Evolutionary conservation across 257 asterid species (phyloP).

Genomic region (Solanum tacnaense): DNA sequence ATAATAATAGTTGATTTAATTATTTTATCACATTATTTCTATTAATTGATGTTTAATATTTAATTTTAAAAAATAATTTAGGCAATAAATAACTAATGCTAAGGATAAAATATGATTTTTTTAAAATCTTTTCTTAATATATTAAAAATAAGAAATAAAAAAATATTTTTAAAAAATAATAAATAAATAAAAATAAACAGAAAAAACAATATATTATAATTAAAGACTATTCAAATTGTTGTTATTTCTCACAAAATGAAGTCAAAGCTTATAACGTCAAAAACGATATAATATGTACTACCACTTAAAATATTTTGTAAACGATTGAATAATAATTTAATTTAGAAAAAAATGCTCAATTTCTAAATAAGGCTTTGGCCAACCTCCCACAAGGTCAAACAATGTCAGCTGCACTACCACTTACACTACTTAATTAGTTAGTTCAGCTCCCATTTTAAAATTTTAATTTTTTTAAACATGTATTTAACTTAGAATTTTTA

Average conservation of each 20-base stretch:
- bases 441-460: not conserved
- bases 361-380: not conserved
- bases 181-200: too few relatives aligned
- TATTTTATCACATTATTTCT: too few relatives aligned
- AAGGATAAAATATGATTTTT: too few relatives aligned
- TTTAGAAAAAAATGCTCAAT: not conserved
- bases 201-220: not conserved
- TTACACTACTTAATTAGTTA: not conserved
- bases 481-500: too few relatives aligned
- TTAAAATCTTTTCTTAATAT: too few relatives aligned
- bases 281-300: not conserved
- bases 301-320: not conserved
- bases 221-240: not conserved
- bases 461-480: too few relatives aligned
- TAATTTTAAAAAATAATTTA: too few relatives aligned
- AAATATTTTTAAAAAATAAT: too few relatives aligned
- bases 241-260: not conserved
- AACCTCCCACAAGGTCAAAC: not conserved
- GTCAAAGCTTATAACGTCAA: not conserved
- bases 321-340: not conserved
- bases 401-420: not conserved
- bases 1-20: too few relatives aligned
- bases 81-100: too few relatives aligned
- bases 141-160: too few relatives aligned
- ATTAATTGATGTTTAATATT: too few relatives aligned